These are phyloP conservation scores for Prunus mume DNA, from an alignment of 306 rosid genomes.

Conservation along the genomic window DNA sequence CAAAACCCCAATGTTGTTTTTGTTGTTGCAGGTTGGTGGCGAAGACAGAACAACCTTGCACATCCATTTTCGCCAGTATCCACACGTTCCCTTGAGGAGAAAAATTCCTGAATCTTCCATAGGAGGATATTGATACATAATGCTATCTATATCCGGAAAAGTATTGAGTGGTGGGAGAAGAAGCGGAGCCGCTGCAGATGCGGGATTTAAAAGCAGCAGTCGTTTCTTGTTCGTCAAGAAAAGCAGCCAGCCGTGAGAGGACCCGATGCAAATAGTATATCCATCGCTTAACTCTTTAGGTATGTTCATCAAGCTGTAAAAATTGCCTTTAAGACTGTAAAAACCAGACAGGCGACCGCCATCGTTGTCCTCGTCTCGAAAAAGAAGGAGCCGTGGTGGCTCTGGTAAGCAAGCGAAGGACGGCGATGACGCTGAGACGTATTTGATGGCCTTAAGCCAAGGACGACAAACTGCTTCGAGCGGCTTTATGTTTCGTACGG, in stretches of 20 bases:
- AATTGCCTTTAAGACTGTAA: neutral
- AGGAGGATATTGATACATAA: no score
- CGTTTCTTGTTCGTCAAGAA: neutral
- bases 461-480: neutral
- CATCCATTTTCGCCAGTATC: no score
- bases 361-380: neutral
- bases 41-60: no score
- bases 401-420: neutral
- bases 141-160: neutral
- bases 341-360: neutral
- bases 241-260: constrained; percentile 1
- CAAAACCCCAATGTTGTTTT: no score
- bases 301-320: neutral
- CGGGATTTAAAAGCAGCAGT: neutral
- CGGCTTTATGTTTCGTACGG: no score
- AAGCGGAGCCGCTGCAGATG: neutral
- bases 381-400: no score
- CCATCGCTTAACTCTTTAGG: neutral
- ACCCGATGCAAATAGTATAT: neutral
- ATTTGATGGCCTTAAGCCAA: neutral
- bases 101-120: no score
- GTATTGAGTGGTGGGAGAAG: neutral
- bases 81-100: no score
- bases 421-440: neutral
- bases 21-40: no score